phyloP scores from a whole-genome alignment of 2,329 filamentous ascomycete genomes.

The Dothideomycetes sp. region DNA sequence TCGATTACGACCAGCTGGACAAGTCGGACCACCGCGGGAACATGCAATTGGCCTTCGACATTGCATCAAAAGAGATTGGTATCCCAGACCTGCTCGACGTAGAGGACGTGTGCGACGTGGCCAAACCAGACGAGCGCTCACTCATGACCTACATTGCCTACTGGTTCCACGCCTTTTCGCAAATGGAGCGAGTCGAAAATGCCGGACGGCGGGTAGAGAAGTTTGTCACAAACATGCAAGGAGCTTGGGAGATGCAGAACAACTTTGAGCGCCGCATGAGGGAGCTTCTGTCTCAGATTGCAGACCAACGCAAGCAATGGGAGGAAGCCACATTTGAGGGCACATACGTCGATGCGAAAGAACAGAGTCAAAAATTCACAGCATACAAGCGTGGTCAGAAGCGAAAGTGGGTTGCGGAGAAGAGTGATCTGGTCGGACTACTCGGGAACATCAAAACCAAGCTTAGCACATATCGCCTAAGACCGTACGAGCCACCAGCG shows the following conservation, averaged over 20 bases:
- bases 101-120: slow-evolving; percentile 93
- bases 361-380: slow-evolving; percentile 69
- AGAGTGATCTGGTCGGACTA: slow-evolving; percentile 85
- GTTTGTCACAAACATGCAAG: slow-evolving; percentile 97
- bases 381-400: slow-evolving; percentile 87
- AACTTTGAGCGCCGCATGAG: slow-evolving; percentile 87
- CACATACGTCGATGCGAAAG: slow-evolving; percentile 85
- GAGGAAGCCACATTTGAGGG: slow-evolving; percentile 73
- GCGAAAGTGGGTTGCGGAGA: slow-evolving; percentile 93
- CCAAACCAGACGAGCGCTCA: slow-evolving; percentile 89
- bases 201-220: slow-evolving; percentile 93
- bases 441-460: slow-evolving; percentile 99
- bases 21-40: slow-evolving; percentile 91
- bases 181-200: slow-evolving; percentile 98
- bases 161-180: slow-evolving; percentile 99
- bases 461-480: slow-evolving; percentile 82
- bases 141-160: slow-evolving; percentile 99
- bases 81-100: slow-evolving; percentile 94
- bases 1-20: slow-evolving; percentile 90
- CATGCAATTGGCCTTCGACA: slow-evolving; percentile 96
- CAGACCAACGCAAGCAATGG: slow-evolving; percentile 65
- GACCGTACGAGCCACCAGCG: slow-evolving; percentile 79
- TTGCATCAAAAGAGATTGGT: slow-evolving; percentile 90
- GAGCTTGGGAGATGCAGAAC: slow-evolving; percentile 99
- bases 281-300: slow-evolving; percentile 64